These are phyloP conservation scores for Heracleum sosnowskyi DNA, from an alignment of 129 eudicot genomes.

Conservation along the genomic window DNA sequence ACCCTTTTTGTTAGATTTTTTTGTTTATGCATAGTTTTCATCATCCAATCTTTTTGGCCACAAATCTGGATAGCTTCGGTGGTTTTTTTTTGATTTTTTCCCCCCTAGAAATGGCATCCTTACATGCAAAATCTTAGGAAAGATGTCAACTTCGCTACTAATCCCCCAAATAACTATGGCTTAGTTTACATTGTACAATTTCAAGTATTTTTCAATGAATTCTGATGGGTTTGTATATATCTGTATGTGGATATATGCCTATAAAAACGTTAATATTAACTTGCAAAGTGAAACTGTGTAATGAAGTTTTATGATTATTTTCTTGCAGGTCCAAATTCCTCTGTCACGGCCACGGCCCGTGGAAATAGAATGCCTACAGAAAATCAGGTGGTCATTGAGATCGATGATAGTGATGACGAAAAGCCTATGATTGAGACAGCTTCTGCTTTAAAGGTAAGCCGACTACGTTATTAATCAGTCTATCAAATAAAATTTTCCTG, in stretches of 20 bases:
- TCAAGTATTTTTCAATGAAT: not conserved
- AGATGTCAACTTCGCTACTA: not conserved
- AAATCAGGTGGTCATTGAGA: not conserved
- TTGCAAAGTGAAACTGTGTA: not conserved
- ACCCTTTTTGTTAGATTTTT: too few species aligned
- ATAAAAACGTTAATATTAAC: not conserved
- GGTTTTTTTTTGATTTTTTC: not conserved
- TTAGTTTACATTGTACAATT: not conserved
- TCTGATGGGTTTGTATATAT: not conserved
- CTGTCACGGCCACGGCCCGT: not conserved
- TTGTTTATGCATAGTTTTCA: too few species aligned
- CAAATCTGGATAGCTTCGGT: too few species aligned
- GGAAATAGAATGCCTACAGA: not conserved
- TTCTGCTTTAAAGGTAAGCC: not conserved
- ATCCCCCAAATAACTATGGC: not conserved
- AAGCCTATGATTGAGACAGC: not conserved
- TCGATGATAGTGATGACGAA: not conserved
- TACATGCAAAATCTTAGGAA: not conserved
- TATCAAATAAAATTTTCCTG: not conserved
- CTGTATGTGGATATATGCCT: not conserved
- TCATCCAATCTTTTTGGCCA: too few species aligned
- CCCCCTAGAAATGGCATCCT: not conserved
- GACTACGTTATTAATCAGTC: not conserved
- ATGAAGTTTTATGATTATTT: not conserved
- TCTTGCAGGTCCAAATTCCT: not conserved